Percentiles rank a stretch among this genome's conserved stretches.
Conservation (phyloP, 2,329 filamentous ascomycete species). For the Leptographium wingfieldii region DNA sequence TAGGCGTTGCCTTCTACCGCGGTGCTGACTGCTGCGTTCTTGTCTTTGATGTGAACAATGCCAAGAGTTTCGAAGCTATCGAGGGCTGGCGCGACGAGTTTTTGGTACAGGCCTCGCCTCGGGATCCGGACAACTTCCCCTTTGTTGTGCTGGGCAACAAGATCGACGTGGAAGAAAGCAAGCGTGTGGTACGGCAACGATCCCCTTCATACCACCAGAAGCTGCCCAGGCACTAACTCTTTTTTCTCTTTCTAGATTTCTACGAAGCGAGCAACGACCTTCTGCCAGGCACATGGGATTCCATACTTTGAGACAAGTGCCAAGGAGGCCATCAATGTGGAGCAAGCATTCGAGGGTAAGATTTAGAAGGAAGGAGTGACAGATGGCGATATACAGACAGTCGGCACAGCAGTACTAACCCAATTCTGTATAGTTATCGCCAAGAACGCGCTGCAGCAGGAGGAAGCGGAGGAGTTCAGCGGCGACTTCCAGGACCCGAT, state of each 20-base stretch:
- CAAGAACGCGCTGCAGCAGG: conserved; percentile 85
- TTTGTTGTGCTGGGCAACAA: conserved; percentile 99
- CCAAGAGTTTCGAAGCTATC: conserved; percentile 96
- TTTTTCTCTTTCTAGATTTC: conserved; percentile 50
- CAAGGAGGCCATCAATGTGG: conserved; percentile 97
- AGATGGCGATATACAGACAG: no score
- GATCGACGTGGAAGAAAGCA: conserved; percentile 96
- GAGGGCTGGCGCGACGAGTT: conserved; percentile 99
- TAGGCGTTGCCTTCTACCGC: conserved; percentile 94
- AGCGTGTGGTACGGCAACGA: conserved; percentile 57
- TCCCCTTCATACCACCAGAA: not conserved
- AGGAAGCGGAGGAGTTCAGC: conserved; percentile 95
- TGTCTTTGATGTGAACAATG: conserved; percentile 97
- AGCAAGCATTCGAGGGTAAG: conserved; percentile 61
- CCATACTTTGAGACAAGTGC: conserved; percentile 99
- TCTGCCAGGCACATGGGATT: conserved; percentile 94
- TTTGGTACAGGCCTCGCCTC: conserved; percentile 88
- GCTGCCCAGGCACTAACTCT: not conserved
- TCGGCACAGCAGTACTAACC: conserved; percentile 1
- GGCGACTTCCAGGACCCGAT: conserved; percentile 97
- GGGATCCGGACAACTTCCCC: conserved; percentile 94
- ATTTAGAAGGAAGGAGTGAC: not conserved
- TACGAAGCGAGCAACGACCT: conserved; percentile 90
- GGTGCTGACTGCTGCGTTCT: conserved; percentile 96
- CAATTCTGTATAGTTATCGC: conserved; percentile 62